phyloP scores from a whole-genome alignment of 129 eudicot species.

The Artemisia tridentata region DNA sequence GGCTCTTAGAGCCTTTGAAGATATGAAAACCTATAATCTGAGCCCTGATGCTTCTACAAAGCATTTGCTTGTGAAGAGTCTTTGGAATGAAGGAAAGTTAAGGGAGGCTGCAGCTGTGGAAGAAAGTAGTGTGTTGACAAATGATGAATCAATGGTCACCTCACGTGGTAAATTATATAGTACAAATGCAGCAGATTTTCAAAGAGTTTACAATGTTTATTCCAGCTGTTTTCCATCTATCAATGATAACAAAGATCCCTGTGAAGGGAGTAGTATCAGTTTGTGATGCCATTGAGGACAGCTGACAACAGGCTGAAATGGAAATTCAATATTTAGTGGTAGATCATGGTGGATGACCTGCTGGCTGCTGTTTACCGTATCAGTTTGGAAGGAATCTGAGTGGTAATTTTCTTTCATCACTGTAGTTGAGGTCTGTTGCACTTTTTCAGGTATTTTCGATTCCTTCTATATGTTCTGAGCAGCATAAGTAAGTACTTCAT shows the following conservation, averaged over 20 bases:
- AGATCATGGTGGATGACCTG: not conserved
- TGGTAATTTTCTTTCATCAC: not conserved
- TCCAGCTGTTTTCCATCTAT: conserved; percentile 32
- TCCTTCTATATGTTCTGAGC: no score
- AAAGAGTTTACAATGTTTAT: conserved; percentile 43
- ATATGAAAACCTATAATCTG: conserved; percentile 59
- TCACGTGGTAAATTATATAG: conserved; percentile 52
- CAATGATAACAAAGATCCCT: conserved; percentile 18
- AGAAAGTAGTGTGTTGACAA: conserved; percentile 46
- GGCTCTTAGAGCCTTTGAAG: conserved; percentile 71
- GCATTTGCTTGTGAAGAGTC: conserved; percentile 69
- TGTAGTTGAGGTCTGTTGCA: no score
- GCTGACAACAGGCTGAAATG: not conserved
- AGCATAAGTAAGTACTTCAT: no score
- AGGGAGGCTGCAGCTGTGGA: conserved; percentile 87
- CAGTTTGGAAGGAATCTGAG: not conserved
- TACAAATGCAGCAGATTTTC: conserved; percentile 49
- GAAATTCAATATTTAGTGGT: not conserved
- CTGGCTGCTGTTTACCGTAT: not conserved
- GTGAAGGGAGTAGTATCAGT: conserved; percentile 7
- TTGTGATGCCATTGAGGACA: not conserved
- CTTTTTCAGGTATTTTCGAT: no score
- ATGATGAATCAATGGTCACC: conserved; percentile 39
- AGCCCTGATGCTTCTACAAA: conserved; percentile 62
- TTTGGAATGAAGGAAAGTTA: conserved; percentile 82